Evolutionary conservation across 2,329 filamentous ascomycete genomes (phyloP).

Genomic region (Pyrenophora teres): DNA sequence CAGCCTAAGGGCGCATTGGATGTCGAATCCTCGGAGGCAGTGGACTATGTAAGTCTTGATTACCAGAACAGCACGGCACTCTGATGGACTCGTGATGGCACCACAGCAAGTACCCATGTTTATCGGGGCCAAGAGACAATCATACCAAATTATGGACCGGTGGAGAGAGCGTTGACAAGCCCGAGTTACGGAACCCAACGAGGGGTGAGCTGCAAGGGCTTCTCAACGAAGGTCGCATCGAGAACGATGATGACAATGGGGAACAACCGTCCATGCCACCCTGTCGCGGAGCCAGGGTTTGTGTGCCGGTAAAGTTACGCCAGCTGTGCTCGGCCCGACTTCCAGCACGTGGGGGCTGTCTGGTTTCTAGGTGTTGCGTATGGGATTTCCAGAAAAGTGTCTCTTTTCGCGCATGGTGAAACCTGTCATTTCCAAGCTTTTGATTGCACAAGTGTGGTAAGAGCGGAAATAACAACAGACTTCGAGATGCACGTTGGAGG

Average conservation of each 20-base stretch:
- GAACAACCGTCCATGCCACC: too few species aligned
- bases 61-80: neutral
- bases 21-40: neutral
- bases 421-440: too few species aligned
- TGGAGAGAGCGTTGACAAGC: neutral
- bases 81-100: slow-evolving; percentile 2
- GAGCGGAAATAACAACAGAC: too few species aligned
- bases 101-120: slow-evolving; percentile 3
- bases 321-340: neutral
- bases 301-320: too few species aligned
- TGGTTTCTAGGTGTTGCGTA: too few species aligned
- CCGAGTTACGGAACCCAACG: neutral
- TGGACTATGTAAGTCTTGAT: slow-evolving; percentile 5
- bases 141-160: slow-evolving; percentile 8
- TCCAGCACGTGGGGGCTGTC: too few species aligned
- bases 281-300: too few species aligned
- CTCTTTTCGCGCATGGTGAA: too few species aligned
- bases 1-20: neutral
- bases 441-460: too few species aligned
- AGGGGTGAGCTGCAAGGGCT: slow-evolving; percentile 2
- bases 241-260: neutral
- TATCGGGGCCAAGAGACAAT: slow-evolving; percentile 6
- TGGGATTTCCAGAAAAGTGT: neutral
- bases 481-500: neutral
- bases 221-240: neutral